Base-by-base conservation (phyloP, 352 stramenopile genomes). In the Elongisporangium anandrum region DNA sequence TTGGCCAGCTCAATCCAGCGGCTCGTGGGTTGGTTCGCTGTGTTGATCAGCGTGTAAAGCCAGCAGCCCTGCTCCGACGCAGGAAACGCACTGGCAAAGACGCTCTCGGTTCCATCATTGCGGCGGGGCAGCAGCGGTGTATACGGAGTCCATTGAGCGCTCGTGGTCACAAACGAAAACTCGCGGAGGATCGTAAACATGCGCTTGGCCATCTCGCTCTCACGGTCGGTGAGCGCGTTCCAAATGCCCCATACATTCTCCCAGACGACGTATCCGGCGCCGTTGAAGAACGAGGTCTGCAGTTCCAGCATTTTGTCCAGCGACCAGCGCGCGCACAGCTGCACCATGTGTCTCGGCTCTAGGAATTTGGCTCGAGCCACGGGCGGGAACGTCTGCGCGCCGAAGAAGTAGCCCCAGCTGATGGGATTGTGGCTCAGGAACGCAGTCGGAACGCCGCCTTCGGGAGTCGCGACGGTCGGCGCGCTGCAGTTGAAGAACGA, bases 181-280 rank as follows among this genome's bases (percentile, higher is more conserved):
- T 73, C 54, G 23, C 81, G 81, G 50, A 93, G 56, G 54, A 92
- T 85, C 9, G 73, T 54, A 47, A 91, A 90, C 58, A 74, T 77
- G 2, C 81, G 72, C 69, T 81, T 87, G 39, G 68, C 56, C 5
- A 66, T 80, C 59, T 88, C 75, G 60, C 74, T 75, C 68, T 96
- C 85, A 9, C 82, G 81, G 50, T 72, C 63, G 0, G 85, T 93
- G 69, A 94, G 88, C 10, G 68, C 74, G 51, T 92, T 94, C 82
- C 80, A 95, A 26, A 94, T 93, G 16, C 87, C 84, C 87, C 87
- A 96, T 17, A 96, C 83, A 59, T 96, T 96, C 51, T 96, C 87
- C 87, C 87, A 96, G 5, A 91, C 64, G 20, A 94, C 87, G 63
- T 93, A 95, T 4, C 87, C 85, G n/a, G 75, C 79, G 10, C 84